A percentile compares a stretch with the other conserved stretches of the same genome.
phyloP scores from a whole-genome alignment of 73 alveolate species.

The Halteria grandinella region DNA sequence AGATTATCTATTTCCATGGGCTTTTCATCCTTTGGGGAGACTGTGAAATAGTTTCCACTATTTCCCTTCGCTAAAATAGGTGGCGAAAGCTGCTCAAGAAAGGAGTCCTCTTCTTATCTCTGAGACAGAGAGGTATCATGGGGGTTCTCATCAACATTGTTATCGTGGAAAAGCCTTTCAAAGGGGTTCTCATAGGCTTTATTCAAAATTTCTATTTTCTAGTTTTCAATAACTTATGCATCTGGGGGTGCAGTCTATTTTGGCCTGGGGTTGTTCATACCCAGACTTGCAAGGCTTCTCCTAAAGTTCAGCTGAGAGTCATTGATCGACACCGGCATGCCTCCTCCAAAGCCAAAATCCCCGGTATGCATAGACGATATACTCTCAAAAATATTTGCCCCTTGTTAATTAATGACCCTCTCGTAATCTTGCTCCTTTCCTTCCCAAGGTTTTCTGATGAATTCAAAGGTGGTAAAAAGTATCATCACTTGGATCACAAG shows the following conservation, averaged over 20 bases:
- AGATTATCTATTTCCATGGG: too few relatives aligned
- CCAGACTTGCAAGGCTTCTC: not conserved
- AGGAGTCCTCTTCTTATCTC: too few relatives aligned
- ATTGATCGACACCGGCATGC: too few relatives aligned
- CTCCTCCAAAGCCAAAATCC: not conserved
- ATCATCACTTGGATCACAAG: constrained; percentile 21
- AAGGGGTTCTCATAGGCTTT: constrained; percentile 27
- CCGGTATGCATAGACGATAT: constrained; percentile 22
- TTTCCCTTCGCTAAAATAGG: too few relatives aligned
- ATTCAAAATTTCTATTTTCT: not conserved
- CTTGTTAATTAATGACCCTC: constrained; percentile 10
- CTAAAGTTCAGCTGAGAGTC: too few relatives aligned
- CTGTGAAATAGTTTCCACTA: too few relatives aligned
- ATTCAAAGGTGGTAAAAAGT: constrained; percentile 40
- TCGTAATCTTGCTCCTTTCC: constrained; percentile 34
- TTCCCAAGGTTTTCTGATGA: constrained; percentile 54
- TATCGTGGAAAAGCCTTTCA: not conserved
- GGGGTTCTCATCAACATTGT: not conserved
- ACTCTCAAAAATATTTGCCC: constrained; percentile 21
- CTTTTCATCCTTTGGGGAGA: too few relatives aligned
- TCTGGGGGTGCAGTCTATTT: too few relatives aligned
- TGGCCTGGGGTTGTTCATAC: not conserved
- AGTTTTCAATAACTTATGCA: not conserved
- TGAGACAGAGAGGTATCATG: too few relatives aligned
- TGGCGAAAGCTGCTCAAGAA: too few relatives aligned